These are phyloP conservation scores for Trichophaea hybrida DNA, from an alignment of 2,329 filamentous ascomycete species.

Conservation along the genomic window DNA sequence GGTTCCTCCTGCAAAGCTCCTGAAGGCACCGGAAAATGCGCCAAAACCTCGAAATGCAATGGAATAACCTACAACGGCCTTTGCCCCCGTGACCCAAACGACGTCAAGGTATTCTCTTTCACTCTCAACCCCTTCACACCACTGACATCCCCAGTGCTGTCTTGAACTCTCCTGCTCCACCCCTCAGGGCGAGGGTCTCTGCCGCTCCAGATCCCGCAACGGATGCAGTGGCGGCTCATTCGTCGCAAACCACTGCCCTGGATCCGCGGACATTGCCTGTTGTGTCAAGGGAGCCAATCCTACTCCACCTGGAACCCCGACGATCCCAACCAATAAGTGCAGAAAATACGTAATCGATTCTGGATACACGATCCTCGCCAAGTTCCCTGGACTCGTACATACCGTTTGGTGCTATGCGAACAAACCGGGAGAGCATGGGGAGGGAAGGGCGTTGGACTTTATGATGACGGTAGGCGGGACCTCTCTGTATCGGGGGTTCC, in stretches of 20 bases:
- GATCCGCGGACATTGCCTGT: constrained; percentile 33
- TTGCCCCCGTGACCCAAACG: constrained; percentile 32
- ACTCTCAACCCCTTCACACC: constrained; percentile 30
- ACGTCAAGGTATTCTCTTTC: constrained; percentile 34
- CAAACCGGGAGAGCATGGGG: constrained; percentile 26
- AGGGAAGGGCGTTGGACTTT: constrained; percentile 29
- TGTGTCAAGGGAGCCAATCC: constrained; percentile 27
- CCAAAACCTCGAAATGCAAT: constrained; percentile 30
- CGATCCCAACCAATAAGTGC: constrained; percentile 31
- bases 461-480: constrained; percentile 23
- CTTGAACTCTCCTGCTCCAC: constrained; percentile 16
- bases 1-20: constrained; percentile 30
- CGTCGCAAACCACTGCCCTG: constrained; percentile 30
- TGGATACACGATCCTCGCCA: constrained; percentile 24
- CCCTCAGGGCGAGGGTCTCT: neutral
- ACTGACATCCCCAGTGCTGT: constrained; percentile 32
- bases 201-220: neutral
- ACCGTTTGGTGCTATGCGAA: constrained; percentile 26
- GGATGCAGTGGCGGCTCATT: neutral
- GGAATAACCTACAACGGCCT: constrained; percentile 32
- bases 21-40: constrained; percentile 30
- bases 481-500: neutral
- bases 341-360: constrained; percentile 31
- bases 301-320: constrained; percentile 27
- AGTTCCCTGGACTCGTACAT: constrained; percentile 30